Conservation (phyloP, 2,329 filamentous ascomycete species). For the Seiridium cupressi region DNA sequence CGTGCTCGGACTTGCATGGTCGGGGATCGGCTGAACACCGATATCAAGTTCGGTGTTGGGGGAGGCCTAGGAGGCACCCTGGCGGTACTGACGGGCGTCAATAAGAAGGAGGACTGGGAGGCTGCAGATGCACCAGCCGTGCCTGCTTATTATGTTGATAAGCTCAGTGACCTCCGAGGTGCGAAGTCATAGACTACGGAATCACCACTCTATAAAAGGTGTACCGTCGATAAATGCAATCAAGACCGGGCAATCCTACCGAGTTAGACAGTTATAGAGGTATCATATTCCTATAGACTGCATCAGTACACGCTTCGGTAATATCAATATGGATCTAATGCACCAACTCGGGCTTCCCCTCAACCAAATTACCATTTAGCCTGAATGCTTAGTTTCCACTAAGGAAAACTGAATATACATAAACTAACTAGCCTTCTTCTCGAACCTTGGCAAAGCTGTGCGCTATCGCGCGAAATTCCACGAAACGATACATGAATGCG, state of each 20-base stretch:
- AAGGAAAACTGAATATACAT: neutral
- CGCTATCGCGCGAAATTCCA: neutral
- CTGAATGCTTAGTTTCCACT: neutral
- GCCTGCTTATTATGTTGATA: slow-evolving; percentile 82
- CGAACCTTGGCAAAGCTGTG: neutral
- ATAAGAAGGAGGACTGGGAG: slow-evolving; percentile 79
- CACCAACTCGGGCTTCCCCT: neutral
- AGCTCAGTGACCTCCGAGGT: slow-evolving; percentile 70
- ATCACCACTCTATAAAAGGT: neutral
- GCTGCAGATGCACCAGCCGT: slow-evolving; percentile 65
- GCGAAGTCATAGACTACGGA: slow-evolving; percentile 4
- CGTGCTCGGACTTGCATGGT: slow-evolving; percentile 89
- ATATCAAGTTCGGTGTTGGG: slow-evolving; percentile 93
- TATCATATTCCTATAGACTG: neutral
- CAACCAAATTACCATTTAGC: neutral
- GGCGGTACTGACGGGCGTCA: slow-evolving; percentile 87
- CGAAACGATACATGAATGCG: neutral
- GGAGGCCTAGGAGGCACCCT: slow-evolving; percentile 88
- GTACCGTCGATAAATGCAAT: neutral
- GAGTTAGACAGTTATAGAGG: neutral
- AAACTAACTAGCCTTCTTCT: neutral
- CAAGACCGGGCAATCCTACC: neutral
- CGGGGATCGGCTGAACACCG: slow-evolving; percentile 88
- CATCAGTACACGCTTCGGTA: neutral
- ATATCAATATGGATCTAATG: neutral